Evolutionary conservation across 805 yeast genomes (phyloP), one percentile per base, ranked within the genome.

Genomic region (Kuraishia hungarica): DNA sequence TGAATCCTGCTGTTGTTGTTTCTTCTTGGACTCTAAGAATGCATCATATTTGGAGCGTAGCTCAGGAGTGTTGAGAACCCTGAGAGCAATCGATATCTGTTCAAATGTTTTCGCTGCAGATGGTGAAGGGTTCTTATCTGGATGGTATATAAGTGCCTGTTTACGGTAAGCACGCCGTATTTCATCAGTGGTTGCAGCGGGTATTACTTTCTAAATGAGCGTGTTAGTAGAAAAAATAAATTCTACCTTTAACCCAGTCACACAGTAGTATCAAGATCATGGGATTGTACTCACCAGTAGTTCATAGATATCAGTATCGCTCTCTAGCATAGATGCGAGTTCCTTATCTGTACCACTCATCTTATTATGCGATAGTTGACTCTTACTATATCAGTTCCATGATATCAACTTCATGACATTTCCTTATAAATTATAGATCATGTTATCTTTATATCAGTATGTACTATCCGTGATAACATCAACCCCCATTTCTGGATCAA

Each of bases 81-180:
- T 51, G 47, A 67, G 67, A 39, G 71, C 67, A 11, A 63, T 59
- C n/a, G 60, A 53, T 2, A 69, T 58, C 57, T 62, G 65, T 29
- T 68, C 58, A 39, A 70, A 70, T 50, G 59, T 48, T 43, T 60
- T 65, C 49, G 60, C 62, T 8, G 73, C 68, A 48, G 63, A 58
- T 3, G 51, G 49, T 2, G 65, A 48, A 21, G 64, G 62, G 54
- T 70, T 69, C 60, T 69, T 71, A 59, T 71, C 74, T 1, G 74
- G 74, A 53, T 71, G 74, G 1, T 61, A 56, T 19, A 60, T 29
- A 29, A 71, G 56, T 1, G 73, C 74, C 48, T 62, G 61, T 43
- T 57, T 58, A 28, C 72, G 59, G 52, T 67, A 71, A 1, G 69
- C 68, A 35, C 62, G 64, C 28, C 67, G 59, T 19, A 71, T 58